A percentile compares a stretch with the other conserved stretches of the same genome.
These are phyloP conservation scores for Cairneyella variabilis DNA, from an alignment of 495 filamentous ascomycete species.

Conservation along the genomic window DNA sequence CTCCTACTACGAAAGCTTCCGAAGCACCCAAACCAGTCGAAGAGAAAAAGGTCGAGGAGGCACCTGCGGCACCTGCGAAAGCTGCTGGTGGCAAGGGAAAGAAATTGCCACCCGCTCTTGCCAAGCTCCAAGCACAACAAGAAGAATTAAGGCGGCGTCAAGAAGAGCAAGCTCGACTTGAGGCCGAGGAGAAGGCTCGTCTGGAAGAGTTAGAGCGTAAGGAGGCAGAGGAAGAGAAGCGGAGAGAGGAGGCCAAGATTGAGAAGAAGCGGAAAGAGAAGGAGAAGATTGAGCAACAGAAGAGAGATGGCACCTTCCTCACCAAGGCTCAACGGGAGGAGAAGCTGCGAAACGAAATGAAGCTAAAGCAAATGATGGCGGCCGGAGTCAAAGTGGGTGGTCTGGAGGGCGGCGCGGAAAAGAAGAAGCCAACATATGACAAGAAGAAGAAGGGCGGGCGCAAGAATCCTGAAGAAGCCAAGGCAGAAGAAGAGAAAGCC, in stretches of 20 bases:
- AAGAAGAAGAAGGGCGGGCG: slow-evolving; percentile 67
- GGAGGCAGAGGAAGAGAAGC: slow-evolving; percentile 72
- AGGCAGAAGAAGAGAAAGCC: slow-evolving; percentile 62
- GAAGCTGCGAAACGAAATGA: slow-evolving; percentile 75
- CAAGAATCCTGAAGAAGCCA: slow-evolving; percentile 65
- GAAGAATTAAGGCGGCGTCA: slow-evolving; percentile 69
- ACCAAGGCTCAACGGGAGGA: slow-evolving; percentile 92
- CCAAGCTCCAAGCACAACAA: slow-evolving; percentile 87
- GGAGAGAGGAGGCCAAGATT: slow-evolving; percentile 68
- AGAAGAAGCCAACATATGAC: slow-evolving; percentile 68
- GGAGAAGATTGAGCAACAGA: slow-evolving; percentile 91
- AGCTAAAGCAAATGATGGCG: slow-evolving; percentile 91
- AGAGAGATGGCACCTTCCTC: slow-evolving; percentile 90
- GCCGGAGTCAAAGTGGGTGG: slow-evolving; percentile 81
- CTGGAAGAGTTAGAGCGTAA: slow-evolving; percentile 63
- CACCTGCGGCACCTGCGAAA: slow-evolving; percentile 26
- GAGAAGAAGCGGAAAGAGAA: slow-evolving; percentile 93
- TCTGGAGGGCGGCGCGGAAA: slow-evolving; percentile 52
- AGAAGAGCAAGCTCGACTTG: slow-evolving; percentile 67
- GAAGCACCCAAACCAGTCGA: slow-evolving; percentile 43
- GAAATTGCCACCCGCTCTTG: slow-evolving; percentile 79
- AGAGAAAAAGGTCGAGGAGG: slow-evolving; percentile 32
- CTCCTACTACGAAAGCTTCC: slow-evolving; percentile 44
- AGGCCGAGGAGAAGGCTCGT: slow-evolving; percentile 71
- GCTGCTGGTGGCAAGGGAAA: slow-evolving; percentile 74